Conservation (phyloP, 73 alveolate species). For the Tetrahymena borealis region DNA sequence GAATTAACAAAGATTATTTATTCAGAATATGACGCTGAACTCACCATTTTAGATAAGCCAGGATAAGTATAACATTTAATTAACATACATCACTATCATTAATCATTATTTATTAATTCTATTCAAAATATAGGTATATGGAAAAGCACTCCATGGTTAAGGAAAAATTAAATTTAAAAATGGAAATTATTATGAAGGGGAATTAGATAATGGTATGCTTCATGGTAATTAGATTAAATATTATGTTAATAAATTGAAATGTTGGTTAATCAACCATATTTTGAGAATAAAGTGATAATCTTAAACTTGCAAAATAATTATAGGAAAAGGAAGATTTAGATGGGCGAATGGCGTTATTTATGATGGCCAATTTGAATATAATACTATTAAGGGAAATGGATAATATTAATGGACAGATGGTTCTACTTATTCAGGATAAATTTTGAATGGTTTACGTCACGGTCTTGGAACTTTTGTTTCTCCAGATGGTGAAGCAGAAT, state of each 20-base stretch:
- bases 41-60: constrained; percentile 38
- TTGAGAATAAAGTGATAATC: background rate
- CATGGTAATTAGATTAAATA: constrained; percentile 23
- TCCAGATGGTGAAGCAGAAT: constrained; percentile 59
- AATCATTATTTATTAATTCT: too few species aligned
- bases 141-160: constrained; percentile 45
- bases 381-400: constrained; percentile 33
- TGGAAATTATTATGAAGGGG: constrained; percentile 39
- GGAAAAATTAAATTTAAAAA: constrained; percentile 42
- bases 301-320: background rate
- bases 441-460: constrained; percentile 74
- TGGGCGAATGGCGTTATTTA: constrained; percentile 49
- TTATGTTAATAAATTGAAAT: too few species aligned
- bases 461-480: constrained; percentile 68
- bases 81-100: too few species aligned
- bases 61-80: too few species aligned
- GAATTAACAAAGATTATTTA: constrained; percentile 37
- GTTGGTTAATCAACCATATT: too few species aligned
- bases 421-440: constrained; percentile 54
- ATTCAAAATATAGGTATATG: constrained; percentile 22
- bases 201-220: constrained; percentile 40
- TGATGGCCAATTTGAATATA: constrained; percentile 31
- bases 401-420: constrained; percentile 43
- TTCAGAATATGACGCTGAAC: constrained; percentile 38
- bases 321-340: constrained; percentile 45